Base-by-base conservation (phyloP, 139 green algal genomes). In the Chlamydomonas schloesseri region DNA sequence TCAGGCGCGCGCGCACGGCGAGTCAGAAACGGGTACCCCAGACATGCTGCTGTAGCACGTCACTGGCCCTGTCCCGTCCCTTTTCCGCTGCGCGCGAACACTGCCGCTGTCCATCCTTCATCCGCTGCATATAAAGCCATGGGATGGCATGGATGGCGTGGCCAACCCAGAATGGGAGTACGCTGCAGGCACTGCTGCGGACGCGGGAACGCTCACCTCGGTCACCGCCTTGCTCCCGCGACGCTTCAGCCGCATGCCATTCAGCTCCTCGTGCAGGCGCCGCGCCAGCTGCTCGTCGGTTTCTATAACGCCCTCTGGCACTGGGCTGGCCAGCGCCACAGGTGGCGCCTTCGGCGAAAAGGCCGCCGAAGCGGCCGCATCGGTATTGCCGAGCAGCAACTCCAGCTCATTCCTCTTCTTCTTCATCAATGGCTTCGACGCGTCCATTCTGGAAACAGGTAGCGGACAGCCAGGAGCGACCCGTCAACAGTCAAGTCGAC, bases 261-360 rank as follows among this genome's bases (percentile, higher is more conserved):
- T 94, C 8, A 94, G 88, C 79, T 94, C 84, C 46, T 94, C 88
- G 77, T 96, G 94, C 71, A 96, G 87, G 1, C 90, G 87, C 31
- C 94, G 90, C 0, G 94, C 94, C 47, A 96, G 58, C 83, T 96
- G 88, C 74, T 94, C 93, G 42, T 96, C 94, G 42, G 42, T 85
- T 34, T 85, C 79, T 4, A 33, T 50, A 20, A 31, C 26, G 2
- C 47, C 47, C 0, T 85, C 79, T 57, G 79, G 37, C 24, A 85
- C 14, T 0, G 79, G 79, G 50, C 79, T 85, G 24, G 47, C 53
- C 3, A 85, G n/a, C 14, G 79, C 47, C 13, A 53, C 47, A n/a
- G 60, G 8, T 10, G 64, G 46, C 10, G 9, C 20, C 17, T 34
- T n/a, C n/a, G n/a, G 50, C 3, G 79, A 73, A 14, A 57, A 57